These are phyloP conservation scores for Phanerodontia chrysosporium DNA, from an alignment of 768 basidiomycete genomes.

Conservation along the genomic window DNA sequence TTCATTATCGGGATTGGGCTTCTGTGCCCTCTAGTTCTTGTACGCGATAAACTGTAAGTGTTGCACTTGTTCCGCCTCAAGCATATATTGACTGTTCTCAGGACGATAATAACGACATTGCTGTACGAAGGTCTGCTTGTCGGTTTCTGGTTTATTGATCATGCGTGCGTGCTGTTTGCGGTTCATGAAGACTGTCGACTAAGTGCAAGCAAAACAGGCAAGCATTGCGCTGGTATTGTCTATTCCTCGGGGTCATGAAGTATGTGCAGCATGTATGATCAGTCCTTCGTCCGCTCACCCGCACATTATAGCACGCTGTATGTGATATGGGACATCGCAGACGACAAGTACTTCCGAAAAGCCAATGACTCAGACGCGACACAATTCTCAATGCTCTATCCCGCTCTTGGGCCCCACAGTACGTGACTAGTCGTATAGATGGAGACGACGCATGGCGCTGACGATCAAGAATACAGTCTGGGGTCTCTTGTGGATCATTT, in stretches of 20 bases:
- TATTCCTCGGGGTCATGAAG: constrained; percentile 86
- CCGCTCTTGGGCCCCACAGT: constrained; percentile 70
- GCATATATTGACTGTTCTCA: constrained; percentile 27
- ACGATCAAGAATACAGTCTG: no score
- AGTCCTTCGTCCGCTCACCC: constrained; percentile 1
- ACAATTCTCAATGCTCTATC: constrained; percentile 78
- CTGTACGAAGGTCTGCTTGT: constrained; percentile 83
- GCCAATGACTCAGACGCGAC: constrained; percentile 91
- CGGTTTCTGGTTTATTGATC: constrained; percentile 94
- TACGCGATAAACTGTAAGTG: constrained; percentile 85
- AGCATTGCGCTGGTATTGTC: constrained; percentile 79
- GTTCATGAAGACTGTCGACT: background rate
- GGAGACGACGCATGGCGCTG: no score
- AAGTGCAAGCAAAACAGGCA: constrained; percentile 38
- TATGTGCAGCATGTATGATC: constrained; percentile 32
- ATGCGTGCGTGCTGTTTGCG: constrained; percentile 54
- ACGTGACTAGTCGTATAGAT: no score
- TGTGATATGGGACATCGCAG: constrained; percentile 91
- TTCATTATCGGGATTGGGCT: constrained; percentile 87
- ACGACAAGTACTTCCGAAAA: constrained; percentile 94
- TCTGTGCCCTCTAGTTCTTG: constrained; percentile 79
- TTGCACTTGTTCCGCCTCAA: background rate
- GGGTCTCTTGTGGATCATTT: constrained; percentile 83
- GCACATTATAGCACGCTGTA: constrained; percentile 61
- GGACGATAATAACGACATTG: constrained; percentile 81